phyloP scores from a whole-genome alignment of 169 alveolate species.

The Cardiosporidium cionae region DNA sequence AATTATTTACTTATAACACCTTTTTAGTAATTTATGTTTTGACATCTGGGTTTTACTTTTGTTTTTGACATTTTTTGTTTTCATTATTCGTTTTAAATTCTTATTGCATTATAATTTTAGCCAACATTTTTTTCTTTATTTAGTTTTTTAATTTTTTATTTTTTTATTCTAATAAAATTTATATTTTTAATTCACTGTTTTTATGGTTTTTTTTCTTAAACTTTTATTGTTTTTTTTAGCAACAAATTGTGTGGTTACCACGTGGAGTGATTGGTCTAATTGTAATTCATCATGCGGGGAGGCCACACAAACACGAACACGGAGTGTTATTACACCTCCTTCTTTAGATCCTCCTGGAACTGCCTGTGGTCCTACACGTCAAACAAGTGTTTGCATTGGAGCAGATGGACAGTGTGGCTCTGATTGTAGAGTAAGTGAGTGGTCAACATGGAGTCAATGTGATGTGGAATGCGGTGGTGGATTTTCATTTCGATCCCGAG shows the following conservation, averaged over 20 bases:
- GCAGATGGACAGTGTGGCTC: slow-evolving; percentile 29
- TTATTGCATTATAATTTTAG: too few species aligned
- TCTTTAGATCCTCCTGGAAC: slow-evolving; percentile 29
- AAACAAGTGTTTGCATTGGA: slow-evolving; percentile 6
- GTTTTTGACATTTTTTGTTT: too few species aligned
- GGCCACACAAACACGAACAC: slow-evolving; percentile 22
- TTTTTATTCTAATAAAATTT: background rate
- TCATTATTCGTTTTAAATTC: too few species aligned
- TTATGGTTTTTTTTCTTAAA: background rate
- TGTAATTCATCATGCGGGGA: slow-evolving; percentile 44
- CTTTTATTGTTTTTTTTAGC: slow-evolving; percentile 14
- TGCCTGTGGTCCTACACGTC: slow-evolving; percentile 18
- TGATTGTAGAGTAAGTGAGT: slow-evolving; percentile 38
- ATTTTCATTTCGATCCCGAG: background rate
- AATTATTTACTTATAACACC: too few species aligned
- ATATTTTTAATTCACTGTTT: background rate
- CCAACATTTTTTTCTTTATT: too few species aligned
- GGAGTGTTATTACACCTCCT: slow-evolving; percentile 26
- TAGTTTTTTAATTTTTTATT: too few species aligned
- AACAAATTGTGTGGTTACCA: slow-evolving; percentile 41
- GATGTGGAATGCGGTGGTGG: slow-evolving; percentile 35
- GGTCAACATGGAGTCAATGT: slow-evolving; percentile 55
- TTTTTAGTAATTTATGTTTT: too few species aligned
- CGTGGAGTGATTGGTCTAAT: slow-evolving; percentile 44
- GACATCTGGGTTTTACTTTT: too few species aligned